Conservation (phyloP, 371 early-diverging fungal genomes). For the Syncephalastrum contaminatum region DNA sequence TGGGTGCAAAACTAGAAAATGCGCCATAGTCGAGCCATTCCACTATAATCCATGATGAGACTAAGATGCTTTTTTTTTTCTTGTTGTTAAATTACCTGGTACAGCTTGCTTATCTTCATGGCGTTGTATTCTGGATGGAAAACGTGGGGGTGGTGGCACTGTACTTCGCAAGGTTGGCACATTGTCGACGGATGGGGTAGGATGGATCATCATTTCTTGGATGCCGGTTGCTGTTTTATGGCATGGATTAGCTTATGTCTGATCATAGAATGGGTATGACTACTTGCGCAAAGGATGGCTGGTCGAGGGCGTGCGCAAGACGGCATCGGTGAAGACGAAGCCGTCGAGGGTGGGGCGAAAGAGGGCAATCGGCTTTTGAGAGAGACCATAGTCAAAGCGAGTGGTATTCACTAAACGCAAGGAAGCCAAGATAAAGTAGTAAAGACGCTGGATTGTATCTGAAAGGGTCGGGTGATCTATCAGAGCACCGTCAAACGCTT, state of each 20-base stretch:
- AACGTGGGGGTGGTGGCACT: conserved; percentile 34
- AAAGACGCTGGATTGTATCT: no score
- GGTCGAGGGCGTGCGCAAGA: conserved; percentile 3
- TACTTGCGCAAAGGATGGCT: conserved; percentile 1
- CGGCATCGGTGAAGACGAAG: conserved; percentile 38
- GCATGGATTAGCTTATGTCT: not conserved
- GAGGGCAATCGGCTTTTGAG: conserved; percentile 15
- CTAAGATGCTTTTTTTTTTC: not conserved
- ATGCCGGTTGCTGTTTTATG: conserved; percentile 24
- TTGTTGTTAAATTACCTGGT: conserved; percentile 23
- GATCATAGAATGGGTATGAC: not conserved
- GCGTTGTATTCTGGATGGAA: conserved; percentile 20
- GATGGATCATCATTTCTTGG: conserved; percentile 38
- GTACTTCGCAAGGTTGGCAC: conserved; percentile 28
- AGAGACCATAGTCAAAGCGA: no score
- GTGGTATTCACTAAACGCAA: no score
- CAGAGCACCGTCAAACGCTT: no score
- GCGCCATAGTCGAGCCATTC: conserved; percentile 55
- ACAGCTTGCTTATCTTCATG: conserved; percentile 41
- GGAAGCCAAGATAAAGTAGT: no score
- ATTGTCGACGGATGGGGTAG: conserved; percentile 20
- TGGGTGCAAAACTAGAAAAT: conserved; percentile 51
- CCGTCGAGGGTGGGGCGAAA: conserved; percentile 46
- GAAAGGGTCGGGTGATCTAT: no score
- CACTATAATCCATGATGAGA: conserved; percentile 18